These are phyloP conservation scores for Talaromyces sp. DNA, from an alignment of 2,329 filamentous ascomycete species.

Conservation along the genomic window DNA sequence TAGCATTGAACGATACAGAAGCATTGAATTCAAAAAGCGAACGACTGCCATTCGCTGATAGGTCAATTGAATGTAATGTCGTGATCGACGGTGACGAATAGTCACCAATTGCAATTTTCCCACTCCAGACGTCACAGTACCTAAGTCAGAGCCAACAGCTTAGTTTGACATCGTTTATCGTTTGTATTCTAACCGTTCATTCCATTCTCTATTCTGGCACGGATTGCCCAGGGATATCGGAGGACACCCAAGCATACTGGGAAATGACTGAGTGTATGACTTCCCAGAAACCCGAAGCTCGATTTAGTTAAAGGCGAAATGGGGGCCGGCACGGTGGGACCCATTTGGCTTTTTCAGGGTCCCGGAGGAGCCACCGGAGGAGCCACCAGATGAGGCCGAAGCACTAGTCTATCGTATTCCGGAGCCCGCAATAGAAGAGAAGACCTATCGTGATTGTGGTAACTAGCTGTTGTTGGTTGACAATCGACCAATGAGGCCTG, in stretches of 20 bases:
- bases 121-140: neutral
- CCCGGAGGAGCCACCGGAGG: neutral
- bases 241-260: neutral
- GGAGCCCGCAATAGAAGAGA: neutral
- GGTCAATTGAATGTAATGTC: neutral
- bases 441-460: neutral
- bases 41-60: neutral
- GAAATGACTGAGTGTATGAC: no score
- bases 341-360: neutral
- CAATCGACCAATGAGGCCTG: neutral
- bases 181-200: neutral
- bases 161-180: neutral
- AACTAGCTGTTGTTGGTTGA: neutral
- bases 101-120: neutral
- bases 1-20: neutral
- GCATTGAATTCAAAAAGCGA: neutral
- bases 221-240: neutral
- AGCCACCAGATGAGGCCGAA: neutral
- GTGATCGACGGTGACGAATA: neutral
- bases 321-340: neutral
- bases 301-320: neutral
- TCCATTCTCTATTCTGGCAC: neutral
- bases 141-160: neutral
- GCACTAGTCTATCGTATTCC: neutral
- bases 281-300: neutral